Evolutionary conservation across 306 rosid species (phyloP), one percentile per base, ranked within the genome.

Genomic region (Hippophae rhamnoides): DNA sequence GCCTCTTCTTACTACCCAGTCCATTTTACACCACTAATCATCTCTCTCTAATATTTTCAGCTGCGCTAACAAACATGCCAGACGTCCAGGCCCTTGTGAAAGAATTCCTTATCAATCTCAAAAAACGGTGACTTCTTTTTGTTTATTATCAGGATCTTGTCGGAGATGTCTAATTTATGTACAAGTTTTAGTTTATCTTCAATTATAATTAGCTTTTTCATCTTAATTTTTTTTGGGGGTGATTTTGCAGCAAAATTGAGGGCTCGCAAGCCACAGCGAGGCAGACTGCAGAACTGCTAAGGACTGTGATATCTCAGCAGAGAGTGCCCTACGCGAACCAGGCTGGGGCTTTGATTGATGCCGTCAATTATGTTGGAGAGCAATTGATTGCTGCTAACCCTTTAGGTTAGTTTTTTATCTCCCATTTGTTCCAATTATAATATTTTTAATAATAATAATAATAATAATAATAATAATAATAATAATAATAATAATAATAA

Each of bases 381-480:
- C 86, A 72, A 76, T 81, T 93, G 71, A 89, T 93, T 68, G 89
- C 84, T 70, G 99, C 95, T 14, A 93, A 84, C 69, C 97, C 95
- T 70, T 74, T 93, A 66, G 99, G 99, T 93, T 83, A 44, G 82
- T 62, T 27, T 41, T 43, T 65, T 43, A 10, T 59, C 40, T 47
- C 12, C 57, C 9, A 26, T 45, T 12, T 12, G 26, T 13, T 31
- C 38, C 38, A 31, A 18, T 18, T 18, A 18, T 9, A 42, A 25
- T 41, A 41, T 23, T 1, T 57, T 38, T 48, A 7, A 13, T 56
- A 41, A 43, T 23, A 23, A 26, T 56, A 41, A 18, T 18, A 18
- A 18, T 18, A 18, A 18, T 18, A 18, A 18, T 18, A 18, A 18
- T 18, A 18, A 18, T 18, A 18, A 18, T 18, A 18, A 18, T 18